Conservation (phyloP, 805 yeast genomes). For the Candida manassasensis region DNA sequence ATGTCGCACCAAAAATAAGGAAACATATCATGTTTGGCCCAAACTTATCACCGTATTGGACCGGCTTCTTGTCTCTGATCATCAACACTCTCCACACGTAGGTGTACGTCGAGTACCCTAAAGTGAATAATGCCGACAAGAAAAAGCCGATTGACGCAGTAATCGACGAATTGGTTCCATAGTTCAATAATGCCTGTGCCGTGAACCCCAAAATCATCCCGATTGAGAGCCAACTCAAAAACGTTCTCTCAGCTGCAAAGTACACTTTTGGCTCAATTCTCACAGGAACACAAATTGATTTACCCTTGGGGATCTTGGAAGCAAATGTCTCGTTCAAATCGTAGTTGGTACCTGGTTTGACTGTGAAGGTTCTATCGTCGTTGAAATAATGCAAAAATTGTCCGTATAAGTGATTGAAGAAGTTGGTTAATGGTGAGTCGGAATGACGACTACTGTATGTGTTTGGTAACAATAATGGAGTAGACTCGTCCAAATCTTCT, state of each 20-base stretch:
- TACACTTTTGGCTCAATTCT: slow-evolving; percentile 98
- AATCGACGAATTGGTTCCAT: slow-evolving; percentile 70
- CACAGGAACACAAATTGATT: slow-evolving; percentile 85
- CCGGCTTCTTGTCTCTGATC: slow-evolving; percentile 78
- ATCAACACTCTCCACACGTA: slow-evolving; percentile 80
- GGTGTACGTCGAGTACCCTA: slow-evolving; percentile 64
- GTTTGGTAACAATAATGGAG: slow-evolving; percentile 40
- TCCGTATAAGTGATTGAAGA: slow-evolving; percentile 28
- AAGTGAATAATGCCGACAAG: slow-evolving; percentile 68
- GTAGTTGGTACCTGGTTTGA: slow-evolving; percentile 41
- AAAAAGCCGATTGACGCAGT: slow-evolving; percentile 86
- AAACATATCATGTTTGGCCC: slow-evolving; percentile 85
- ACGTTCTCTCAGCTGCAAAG: slow-evolving; percentile 96
- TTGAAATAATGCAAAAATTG: slow-evolving; percentile 37
- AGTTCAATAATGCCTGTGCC: slow-evolving; percentile 79
- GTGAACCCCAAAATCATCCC: slow-evolving; percentile 85
- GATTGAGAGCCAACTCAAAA: slow-evolving; percentile 88
- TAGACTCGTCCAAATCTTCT: slow-evolving; percentile 46
- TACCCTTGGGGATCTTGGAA: slow-evolving; percentile 80
- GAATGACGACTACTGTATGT: slow-evolving; percentile 23
- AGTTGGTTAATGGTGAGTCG: slow-evolving; percentile 29
- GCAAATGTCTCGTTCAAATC: slow-evolving; percentile 42
- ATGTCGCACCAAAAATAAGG: slow-evolving; percentile 66
- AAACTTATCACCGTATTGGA: slow-evolving; percentile 76
- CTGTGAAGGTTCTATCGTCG: slow-evolving; percentile 43